These are phyloP conservation scores for Umbilicaria muhlenbergii DNA, from an alignment of 495 filamentous ascomycete genomes.

Conservation along the genomic window DNA sequence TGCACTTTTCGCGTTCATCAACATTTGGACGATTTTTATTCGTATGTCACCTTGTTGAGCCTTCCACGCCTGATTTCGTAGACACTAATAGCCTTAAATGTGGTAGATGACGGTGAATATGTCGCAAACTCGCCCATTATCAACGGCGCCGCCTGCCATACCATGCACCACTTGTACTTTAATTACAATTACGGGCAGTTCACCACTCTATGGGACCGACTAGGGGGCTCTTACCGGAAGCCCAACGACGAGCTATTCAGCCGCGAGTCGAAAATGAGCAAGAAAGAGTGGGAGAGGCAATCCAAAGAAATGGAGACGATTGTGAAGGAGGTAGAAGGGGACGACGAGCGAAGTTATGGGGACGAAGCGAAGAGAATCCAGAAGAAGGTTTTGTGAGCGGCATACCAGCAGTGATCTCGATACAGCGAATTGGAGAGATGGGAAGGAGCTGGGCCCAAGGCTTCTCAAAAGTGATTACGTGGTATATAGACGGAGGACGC, in stretches of 20 bases:
- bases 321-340: conserved; percentile 70
- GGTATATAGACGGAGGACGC: neutral
- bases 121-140: conserved; percentile 74
- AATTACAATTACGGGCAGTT: conserved; percentile 98
- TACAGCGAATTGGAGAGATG: neutral
- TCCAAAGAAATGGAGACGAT: conserved; percentile 74
- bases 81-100: neutral
- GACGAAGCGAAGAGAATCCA: conserved; percentile 28
- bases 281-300: conserved; percentile 68
- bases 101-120: conserved; percentile 76
- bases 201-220: conserved; percentile 85
- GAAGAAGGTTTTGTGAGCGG: conserved; percentile 26
- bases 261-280: conserved; percentile 76
- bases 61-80: neutral
- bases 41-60: conserved; percentile 21
- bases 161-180: conserved; percentile 96
- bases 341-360: conserved; percentile 63
- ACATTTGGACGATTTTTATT: conserved; percentile 95
- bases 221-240: conserved; percentile 77
- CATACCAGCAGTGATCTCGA: too few relatives aligned
- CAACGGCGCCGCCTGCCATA: conserved; percentile 93
- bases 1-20: conserved; percentile 77
- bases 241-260: conserved; percentile 80
- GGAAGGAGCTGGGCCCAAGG: neutral
- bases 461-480: neutral